A percentile compares a stretch with the other conserved stretches of the same genome.
Evolutionary conservation across 1,139 yeast species (phyloP).

Genomic region (Geotrichum klebahnii): DNA sequence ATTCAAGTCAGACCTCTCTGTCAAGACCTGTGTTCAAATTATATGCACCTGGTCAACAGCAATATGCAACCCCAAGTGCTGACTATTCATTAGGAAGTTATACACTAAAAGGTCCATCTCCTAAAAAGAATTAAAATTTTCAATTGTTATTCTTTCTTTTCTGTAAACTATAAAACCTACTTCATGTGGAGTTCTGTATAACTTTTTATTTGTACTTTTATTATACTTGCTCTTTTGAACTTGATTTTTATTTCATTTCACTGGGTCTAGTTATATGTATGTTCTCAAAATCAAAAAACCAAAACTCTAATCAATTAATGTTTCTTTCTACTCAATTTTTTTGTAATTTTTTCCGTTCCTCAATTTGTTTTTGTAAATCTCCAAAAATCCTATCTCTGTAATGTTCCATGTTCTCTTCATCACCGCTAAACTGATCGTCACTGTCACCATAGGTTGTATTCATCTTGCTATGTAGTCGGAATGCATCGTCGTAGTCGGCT

Average conservation of each 20-base stretch:
- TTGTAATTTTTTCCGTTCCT: constrained; percentile 17
- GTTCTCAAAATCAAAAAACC: too few relatives aligned
- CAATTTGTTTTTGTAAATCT: constrained; percentile 25
- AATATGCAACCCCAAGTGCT: too few relatives aligned
- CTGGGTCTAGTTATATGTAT: too few relatives aligned
- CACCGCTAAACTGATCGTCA: constrained; percentile 9
- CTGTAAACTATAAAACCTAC: too few relatives aligned
- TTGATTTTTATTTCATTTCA: too few relatives aligned
- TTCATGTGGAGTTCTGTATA: too few relatives aligned
- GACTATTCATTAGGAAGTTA: too few relatives aligned
- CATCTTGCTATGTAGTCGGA: not conserved
- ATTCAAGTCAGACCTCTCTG: not conserved
- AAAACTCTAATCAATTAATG: not conserved
- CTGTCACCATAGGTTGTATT: not conserved
- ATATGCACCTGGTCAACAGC: constrained; percentile 13
- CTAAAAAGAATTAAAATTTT: too few relatives aligned
- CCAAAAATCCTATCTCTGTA: constrained; percentile 33
- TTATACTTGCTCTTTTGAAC: too few relatives aligned
- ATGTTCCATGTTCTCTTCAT: constrained; percentile 29
- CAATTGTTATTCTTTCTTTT: too few relatives aligned
- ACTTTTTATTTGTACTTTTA: too few relatives aligned
- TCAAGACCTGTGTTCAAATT: constrained; percentile 1
- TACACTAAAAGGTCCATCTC: constrained; percentile 10
- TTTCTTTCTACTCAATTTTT: not conserved
- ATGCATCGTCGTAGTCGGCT: constrained; percentile 9